Conservation (phyloP, 164 flowering plant species). For the Stephania yunnanensis region DNA sequence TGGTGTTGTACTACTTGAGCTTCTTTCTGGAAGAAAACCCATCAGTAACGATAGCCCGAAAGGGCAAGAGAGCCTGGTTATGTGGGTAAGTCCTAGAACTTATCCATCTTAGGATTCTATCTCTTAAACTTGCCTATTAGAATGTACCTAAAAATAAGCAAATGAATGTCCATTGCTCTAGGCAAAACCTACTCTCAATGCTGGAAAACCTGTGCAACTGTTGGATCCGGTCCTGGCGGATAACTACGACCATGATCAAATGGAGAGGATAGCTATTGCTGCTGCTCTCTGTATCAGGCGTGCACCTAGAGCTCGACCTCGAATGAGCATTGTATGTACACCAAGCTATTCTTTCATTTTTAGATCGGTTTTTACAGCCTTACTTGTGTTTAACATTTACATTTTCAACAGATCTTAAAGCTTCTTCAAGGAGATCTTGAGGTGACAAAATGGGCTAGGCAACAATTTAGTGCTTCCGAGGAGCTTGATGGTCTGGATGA, state of each 20-base stretch:
- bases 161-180: slow-evolving; percentile 20
- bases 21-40: slow-evolving; percentile 90
- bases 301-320: slow-evolving; percentile 67
- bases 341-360: not conserved
- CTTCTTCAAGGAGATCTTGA: slow-evolving; percentile 85
- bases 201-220: slow-evolving; percentile 46
- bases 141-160: not conserved
- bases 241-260: slow-evolving; percentile 48
- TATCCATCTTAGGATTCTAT: not conserved
- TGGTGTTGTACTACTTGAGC: slow-evolving; percentile 98
- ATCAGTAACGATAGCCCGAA: slow-evolving; percentile 64
- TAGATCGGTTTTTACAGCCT: too few relatives aligned
- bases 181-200: slow-evolving; percentile 71
- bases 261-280: slow-evolving; percentile 76
- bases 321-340: slow-evolving; percentile 59
- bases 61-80: slow-evolving; percentile 87
- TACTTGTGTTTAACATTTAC: not conserved
- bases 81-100: slow-evolving; percentile 68
- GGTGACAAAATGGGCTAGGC: slow-evolving; percentile 59
- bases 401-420: slow-evolving; percentile 54
- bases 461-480: slow-evolving; percentile 43
- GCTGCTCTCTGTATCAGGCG: slow-evolving; percentile 75
- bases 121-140: slow-evolving; percentile 7
- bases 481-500: slow-evolving; percentile 46
- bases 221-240: slow-evolving; percentile 59